These are phyloP conservation scores for Termitomyces sp. DNA, from an alignment of 768 basidiomycete genomes.

Conservation along the genomic window DNA sequence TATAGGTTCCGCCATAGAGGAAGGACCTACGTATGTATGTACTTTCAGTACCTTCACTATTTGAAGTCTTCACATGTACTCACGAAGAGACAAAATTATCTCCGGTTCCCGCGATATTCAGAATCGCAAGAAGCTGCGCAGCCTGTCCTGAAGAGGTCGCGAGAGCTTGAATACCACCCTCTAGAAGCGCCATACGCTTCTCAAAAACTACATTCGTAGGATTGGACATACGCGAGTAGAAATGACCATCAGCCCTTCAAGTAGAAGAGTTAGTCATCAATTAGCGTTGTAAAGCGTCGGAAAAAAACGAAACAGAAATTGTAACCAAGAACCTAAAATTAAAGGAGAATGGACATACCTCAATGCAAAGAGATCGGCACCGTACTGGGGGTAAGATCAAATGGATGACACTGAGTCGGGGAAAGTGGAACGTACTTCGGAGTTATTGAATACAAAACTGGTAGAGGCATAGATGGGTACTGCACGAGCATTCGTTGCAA, in stretches of 20 bases:
- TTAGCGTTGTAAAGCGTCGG: not conserved
- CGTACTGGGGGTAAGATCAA: slow-evolving; percentile 41
- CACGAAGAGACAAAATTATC: slow-evolving; percentile 79
- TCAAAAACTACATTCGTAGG: slow-evolving; percentile 75
- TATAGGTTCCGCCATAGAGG: slow-evolving; percentile 75
- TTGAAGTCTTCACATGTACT: slow-evolving; percentile 16
- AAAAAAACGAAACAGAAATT: not conserved
- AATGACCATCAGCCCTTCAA: slow-evolving; percentile 49
- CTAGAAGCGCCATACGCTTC: slow-evolving; percentile 71
- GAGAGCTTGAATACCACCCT: slow-evolving; percentile 75
- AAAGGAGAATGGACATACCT: slow-evolving; percentile 25
- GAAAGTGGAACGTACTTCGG: slow-evolving; percentile 36
- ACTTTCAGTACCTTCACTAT: not conserved
- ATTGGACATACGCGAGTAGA: slow-evolving; percentile 68
- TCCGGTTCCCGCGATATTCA: slow-evolving; percentile 53
- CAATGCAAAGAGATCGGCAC: slow-evolving; percentile 67
- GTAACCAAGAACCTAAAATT: not conserved
- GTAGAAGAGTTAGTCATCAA: not conserved
- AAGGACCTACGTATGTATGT: slow-evolving; percentile 35
- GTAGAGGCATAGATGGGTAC: slow-evolving; percentile 75
- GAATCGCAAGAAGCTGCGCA: slow-evolving; percentile 71
- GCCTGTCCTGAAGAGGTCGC: slow-evolving; percentile 72
- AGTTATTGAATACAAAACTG: slow-evolving; percentile 70
- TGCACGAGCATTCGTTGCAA: slow-evolving; percentile 66
- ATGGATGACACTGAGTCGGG: not conserved